These are phyloP conservation scores for Gynostemma pentaphyllum DNA, from an alignment of 306 rosid species.

Conservation along the genomic window DNA sequence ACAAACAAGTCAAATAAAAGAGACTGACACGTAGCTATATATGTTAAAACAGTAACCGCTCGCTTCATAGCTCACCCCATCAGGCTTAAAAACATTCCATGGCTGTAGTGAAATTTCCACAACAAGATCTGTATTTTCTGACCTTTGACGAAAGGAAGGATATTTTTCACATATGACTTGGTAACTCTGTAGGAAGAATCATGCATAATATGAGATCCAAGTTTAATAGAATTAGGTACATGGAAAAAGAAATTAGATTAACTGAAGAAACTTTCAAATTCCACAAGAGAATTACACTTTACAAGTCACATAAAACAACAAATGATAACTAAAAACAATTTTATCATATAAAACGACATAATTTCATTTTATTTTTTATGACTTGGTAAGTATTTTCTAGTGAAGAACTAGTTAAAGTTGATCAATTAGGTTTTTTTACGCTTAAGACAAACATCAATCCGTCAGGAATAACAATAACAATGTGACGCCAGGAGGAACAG, in stretches of 20 bases:
- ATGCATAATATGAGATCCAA: slow-evolving; percentile 16
- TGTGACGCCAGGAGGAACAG: neutral
- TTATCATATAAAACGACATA: neutral
- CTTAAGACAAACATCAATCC: neutral
- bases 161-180: slow-evolving; percentile 78
- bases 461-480: neutral
- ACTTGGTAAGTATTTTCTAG: neutral
- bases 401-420: neutral
- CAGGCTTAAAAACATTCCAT: slow-evolving; percentile 93
- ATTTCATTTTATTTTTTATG: neutral
- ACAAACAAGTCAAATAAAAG: neutral
- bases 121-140: slow-evolving; percentile 89
- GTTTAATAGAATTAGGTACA: neutral
- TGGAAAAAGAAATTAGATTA: no score
- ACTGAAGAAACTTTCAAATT: neutral
- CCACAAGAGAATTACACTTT: neutral
- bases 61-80: slow-evolving; percentile 50
- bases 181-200: slow-evolving; percentile 52
- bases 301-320: neutral
- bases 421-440: neutral
- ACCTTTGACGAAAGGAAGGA: slow-evolving; percentile 93
- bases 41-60: neutral
- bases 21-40: neutral
- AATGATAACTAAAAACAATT: neutral
- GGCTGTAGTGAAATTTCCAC: slow-evolving; percentile 92